A percentile compares a stretch with the other conserved stretches of the same genome.
These are phyloP conservation scores for Multifurca ochricompacta DNA, from an alignment of 768 basidiomycete species.

Conservation along the genomic window DNA sequence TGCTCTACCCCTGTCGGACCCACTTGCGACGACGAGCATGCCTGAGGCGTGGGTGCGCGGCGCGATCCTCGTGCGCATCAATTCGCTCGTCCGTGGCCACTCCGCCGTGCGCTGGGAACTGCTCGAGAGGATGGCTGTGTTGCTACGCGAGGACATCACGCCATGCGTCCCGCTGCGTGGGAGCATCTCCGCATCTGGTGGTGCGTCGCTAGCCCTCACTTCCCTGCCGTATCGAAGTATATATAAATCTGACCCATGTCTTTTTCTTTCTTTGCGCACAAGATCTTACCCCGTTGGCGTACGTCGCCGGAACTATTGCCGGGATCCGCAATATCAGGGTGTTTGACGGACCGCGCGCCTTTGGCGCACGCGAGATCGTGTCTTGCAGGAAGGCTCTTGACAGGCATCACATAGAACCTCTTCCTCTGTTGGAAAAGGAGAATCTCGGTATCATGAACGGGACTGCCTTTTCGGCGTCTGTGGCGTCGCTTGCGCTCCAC, in stretches of 20 bases:
- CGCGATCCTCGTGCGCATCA: conserved; percentile 83
- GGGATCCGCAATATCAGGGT: conserved; percentile 79
- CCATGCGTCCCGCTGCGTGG: conserved; percentile 81
- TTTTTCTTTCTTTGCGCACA: background rate
- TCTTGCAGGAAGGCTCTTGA: conserved; percentile 50
- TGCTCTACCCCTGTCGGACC: conserved; percentile 63
- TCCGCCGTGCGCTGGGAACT: conserved; percentile 79
- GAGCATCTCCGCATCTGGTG: conserved; percentile 78
- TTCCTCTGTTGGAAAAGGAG: conserved; percentile 65
- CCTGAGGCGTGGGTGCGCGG: conserved; percentile 85
- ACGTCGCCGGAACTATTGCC: conserved; percentile 57
- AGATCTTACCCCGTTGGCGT: conserved; percentile 21
- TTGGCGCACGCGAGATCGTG: conserved; percentile 41
- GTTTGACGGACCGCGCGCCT: conserved; percentile 45
- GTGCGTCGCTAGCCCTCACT: conserved; percentile 30
- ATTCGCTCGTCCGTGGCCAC: conserved; percentile 83
- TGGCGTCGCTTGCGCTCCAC: conserved; percentile 63
- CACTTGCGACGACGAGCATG: conserved; percentile 60
- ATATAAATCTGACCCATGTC: background rate
- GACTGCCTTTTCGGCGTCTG: conserved; percentile 75
- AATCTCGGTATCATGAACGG: conserved; percentile 79
- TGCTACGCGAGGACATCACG: conserved; percentile 64
- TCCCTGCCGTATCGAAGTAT: too few relatives aligned
- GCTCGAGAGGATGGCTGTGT: conserved; percentile 65
- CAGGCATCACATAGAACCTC: conserved; percentile 51